phyloP scores from a whole-genome alignment of 352 stramenopile genomes.

The Pythium pectinolyticum region DNA sequence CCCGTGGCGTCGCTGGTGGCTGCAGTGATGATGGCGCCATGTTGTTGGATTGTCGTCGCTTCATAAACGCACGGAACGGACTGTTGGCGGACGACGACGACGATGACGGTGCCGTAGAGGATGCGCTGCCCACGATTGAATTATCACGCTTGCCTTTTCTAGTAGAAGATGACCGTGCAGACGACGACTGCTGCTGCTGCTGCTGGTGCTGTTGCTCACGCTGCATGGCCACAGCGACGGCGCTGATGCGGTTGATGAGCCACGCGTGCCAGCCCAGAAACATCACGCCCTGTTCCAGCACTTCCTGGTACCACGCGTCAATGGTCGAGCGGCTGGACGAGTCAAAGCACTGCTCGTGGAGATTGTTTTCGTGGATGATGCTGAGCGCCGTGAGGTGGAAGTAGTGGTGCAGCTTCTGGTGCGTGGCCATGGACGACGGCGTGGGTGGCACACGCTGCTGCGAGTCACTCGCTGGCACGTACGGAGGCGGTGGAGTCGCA shows the following conservation, averaged over 20 bases:
- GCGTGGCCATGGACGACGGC: conserved; percentile 63
- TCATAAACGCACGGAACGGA: conserved; percentile 28
- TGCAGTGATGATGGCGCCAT: neutral
- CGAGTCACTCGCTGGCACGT: conserved; percentile 8
- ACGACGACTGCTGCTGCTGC: conserved; percentile 3
- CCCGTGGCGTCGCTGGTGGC: conserved; percentile 23
- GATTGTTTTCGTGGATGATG: conserved; percentile 86
- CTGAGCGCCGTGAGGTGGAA: conserved; percentile 85
- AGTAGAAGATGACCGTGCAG: no score
- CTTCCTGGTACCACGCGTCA: conserved; percentile 83
- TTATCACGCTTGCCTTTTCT: no score
- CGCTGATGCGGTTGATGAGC: conserved; percentile 82
- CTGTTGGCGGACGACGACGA: conserved; percentile 16
- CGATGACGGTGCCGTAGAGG: no score
- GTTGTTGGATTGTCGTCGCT: conserved; percentile 9
- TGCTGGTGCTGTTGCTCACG: conserved; percentile 29
- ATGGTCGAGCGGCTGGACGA: conserved; percentile 84
- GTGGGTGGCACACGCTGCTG: conserved; percentile 44
- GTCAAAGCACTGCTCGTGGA: conserved; percentile 76
- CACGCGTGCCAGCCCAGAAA: conserved; percentile 83
- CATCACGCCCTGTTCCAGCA: conserved; percentile 62
- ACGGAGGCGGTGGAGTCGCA: neutral
- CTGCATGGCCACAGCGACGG: conserved; percentile 52
- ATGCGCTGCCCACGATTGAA: no score
- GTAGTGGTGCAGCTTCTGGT: conserved; percentile 86